Evolutionary conservation across 164 flowering plant genomes (phyloP).

Genomic region (Dillenia suffruticosa): DNA sequence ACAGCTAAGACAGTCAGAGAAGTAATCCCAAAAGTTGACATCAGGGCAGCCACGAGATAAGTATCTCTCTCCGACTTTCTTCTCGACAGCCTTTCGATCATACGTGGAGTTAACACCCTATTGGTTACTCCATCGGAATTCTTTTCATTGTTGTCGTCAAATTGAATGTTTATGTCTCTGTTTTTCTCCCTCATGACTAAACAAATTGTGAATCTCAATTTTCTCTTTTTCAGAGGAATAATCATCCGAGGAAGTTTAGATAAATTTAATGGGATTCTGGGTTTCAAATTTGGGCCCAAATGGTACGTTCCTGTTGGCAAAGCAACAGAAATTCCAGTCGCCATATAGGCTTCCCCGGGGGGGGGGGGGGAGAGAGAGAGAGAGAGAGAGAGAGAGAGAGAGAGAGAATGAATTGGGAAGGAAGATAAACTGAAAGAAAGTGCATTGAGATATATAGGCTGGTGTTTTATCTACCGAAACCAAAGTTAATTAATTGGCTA

Average conservation of each 20-base stretch:
- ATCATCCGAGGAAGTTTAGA: conserved; percentile 2
- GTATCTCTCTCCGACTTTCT: conserved; percentile 74
- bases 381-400: conserved; percentile 11
- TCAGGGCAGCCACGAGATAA: conserved; percentile 75
- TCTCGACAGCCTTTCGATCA: conserved; percentile 49
- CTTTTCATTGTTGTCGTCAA: conserved; percentile 2
- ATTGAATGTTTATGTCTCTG: neutral
- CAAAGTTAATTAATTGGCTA: too few relatives aligned
- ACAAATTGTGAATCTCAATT: conserved; percentile 29
- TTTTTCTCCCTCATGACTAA: conserved; percentile 44
- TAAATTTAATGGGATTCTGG: conserved; percentile 6
- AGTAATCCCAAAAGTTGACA: conserved; percentile 82
- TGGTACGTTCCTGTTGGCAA: conserved; percentile 18
- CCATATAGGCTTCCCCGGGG: conserved; percentile 28
- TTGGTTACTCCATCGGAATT: neutral
- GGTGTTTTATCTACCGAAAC: too few relatives aligned
- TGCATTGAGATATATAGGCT: too few relatives aligned
- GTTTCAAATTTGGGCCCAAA: conserved; percentile 13
- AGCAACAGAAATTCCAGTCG: conserved; percentile 42
- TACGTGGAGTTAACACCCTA: conserved; percentile 19
- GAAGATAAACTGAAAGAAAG: too few relatives aligned
- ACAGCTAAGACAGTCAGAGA: conserved; percentile 80
- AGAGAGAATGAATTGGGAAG: neutral
- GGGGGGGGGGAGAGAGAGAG: neutral
- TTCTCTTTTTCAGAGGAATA: conserved; percentile 7